These are phyloP conservation scores for Boehmeria nivea DNA, from an alignment of 306 rosid species.

Conservation along the genomic window DNA sequence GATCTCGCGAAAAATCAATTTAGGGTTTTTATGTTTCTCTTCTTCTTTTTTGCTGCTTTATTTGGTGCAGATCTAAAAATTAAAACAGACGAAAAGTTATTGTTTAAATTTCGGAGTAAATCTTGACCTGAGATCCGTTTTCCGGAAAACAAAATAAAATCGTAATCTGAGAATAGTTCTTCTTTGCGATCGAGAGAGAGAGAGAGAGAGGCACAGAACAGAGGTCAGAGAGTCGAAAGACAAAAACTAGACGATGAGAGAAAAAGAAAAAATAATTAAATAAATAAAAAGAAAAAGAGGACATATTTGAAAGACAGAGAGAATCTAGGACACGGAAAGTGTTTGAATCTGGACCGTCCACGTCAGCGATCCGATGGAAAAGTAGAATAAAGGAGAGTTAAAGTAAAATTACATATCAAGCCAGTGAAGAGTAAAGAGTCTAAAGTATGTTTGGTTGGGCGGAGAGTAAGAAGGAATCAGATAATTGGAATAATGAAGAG, in stretches of 20 bases:
- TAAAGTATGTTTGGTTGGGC: too few relatives aligned
- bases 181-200: slow-evolving; percentile 10
- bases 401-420: too few relatives aligned
- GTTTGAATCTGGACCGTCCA: slow-evolving; percentile 64
- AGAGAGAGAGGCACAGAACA: not conserved
- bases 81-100: not conserved
- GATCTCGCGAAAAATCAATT: slow-evolving; percentile 1
- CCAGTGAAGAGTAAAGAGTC: too few relatives aligned
- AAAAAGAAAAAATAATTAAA: too few relatives aligned
- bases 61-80: slow-evolving; percentile 21
- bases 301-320: slow-evolving; percentile 9
- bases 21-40: slow-evolving; percentile 16
- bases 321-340: slow-evolving; percentile 26
- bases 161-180: not conserved
- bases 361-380: slow-evolving; percentile 50
- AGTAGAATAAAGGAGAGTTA: too few relatives aligned
- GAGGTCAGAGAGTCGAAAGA: not conserved
- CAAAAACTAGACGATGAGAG: too few relatives aligned
- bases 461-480: too few relatives aligned
- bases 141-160: not conserved
- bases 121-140: slow-evolving; percentile 21
- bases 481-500: too few relatives aligned
- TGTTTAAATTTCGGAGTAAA: not conserved
- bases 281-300: not conserved
- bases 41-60: slow-evolving; percentile 8